phyloP scores from a whole-genome alignment of 1,284 basidiomycete species.

The Anthracocystis panici-leucophaei region DNA sequence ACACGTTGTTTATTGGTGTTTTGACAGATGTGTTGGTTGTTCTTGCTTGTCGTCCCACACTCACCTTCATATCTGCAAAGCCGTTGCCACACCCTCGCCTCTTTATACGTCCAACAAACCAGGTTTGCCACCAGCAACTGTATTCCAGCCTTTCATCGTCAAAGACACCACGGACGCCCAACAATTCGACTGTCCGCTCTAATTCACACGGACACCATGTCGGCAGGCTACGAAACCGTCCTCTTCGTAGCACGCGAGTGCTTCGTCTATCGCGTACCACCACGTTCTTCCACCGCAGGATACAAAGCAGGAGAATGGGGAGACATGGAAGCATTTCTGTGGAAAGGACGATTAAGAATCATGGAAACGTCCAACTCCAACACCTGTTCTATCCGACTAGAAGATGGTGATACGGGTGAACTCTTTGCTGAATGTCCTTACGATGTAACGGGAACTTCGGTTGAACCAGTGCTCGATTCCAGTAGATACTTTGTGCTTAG shows the following conservation, averaged over 20 bases:
- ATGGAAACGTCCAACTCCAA: slow-evolving; percentile 74
- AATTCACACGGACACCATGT: slow-evolving; percentile 10
- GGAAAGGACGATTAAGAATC: slow-evolving; percentile 89
- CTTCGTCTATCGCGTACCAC: slow-evolving; percentile 76
- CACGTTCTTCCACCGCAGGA: slow-evolving; percentile 77
- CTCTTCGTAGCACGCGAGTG: slow-evolving; percentile 86
- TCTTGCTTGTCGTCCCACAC: slow-evolving; percentile 2
- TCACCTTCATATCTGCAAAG: not conserved
- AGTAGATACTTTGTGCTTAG: slow-evolving; percentile 94
- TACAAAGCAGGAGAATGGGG: slow-evolving; percentile 73
- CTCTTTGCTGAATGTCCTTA: slow-evolving; percentile 94
- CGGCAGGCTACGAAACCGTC: slow-evolving; percentile 77
- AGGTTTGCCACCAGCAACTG: not conserved
- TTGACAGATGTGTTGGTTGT: slow-evolving; percentile 3
- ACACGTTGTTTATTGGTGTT: slow-evolving; percentile 1
- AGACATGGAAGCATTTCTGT: slow-evolving; percentile 81
- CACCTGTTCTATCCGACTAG: slow-evolving; percentile 63
- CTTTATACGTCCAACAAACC: not conserved
- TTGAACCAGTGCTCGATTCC: slow-evolving; percentile 95
- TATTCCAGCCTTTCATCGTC: not conserved
- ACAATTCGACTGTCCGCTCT: too few relatives aligned
- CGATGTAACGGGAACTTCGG: slow-evolving; percentile 80
- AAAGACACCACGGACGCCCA: slow-evolving; percentile 1
- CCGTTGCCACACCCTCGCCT: not conserved
- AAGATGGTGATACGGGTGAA: slow-evolving; percentile 68